Percentiles rank a stretch among this genome's conserved stretches.
Evolutionary conservation across 2,329 filamentous ascomycete genomes (phyloP).

Genomic region (Chaetomium sp.): DNA sequence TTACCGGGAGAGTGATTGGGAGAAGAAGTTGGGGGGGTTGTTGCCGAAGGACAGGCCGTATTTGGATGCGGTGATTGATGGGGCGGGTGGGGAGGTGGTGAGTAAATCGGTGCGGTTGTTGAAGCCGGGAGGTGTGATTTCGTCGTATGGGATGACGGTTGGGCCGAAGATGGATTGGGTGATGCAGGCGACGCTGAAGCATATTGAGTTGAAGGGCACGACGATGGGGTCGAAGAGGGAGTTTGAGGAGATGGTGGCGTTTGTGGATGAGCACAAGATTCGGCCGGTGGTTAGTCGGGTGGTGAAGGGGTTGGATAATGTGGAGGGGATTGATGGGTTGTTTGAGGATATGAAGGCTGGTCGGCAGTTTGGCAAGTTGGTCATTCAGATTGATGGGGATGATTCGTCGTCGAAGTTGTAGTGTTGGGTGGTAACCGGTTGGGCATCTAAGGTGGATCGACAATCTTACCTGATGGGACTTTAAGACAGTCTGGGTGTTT

Average conservation of each 20-base stretch:
- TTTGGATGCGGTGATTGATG: conserved; percentile 81
- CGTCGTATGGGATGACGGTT: conserved; percentile 86
- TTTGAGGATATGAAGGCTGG: conserved; percentile 86
- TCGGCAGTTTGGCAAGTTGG: conserved; percentile 86
- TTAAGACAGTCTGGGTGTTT: too few species aligned
- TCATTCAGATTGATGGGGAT: conserved; percentile 57
- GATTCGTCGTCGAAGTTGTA: conserved; percentile 21
- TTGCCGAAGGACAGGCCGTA: conserved; percentile 61
- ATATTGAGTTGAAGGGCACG: conserved; percentile 76
- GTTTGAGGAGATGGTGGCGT: conserved; percentile 84
- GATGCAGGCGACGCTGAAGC: conserved; percentile 78
- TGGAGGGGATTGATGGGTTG: conserved; percentile 71
- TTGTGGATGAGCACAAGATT: conserved; percentile 68
- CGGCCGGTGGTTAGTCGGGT: conserved; percentile 70
- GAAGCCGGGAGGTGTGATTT: conserved; percentile 77
- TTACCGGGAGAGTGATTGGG: conserved; percentile 76
- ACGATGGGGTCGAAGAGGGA: conserved; percentile 91
- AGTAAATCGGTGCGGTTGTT: conserved; percentile 60
- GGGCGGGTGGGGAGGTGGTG: conserved; percentile 82
- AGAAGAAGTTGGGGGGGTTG: conserved; percentile 60
- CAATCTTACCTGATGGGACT: too few species aligned
- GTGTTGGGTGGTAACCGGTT: too few species aligned
- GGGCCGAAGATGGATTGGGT: conserved; percentile 77
- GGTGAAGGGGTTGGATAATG: conserved; percentile 64
- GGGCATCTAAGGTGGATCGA: too few species aligned